These are phyloP conservation scores for Sordariomycetes sp. DNA, from an alignment of 2,329 filamentous ascomycete genomes.

Conservation along the genomic window DNA sequence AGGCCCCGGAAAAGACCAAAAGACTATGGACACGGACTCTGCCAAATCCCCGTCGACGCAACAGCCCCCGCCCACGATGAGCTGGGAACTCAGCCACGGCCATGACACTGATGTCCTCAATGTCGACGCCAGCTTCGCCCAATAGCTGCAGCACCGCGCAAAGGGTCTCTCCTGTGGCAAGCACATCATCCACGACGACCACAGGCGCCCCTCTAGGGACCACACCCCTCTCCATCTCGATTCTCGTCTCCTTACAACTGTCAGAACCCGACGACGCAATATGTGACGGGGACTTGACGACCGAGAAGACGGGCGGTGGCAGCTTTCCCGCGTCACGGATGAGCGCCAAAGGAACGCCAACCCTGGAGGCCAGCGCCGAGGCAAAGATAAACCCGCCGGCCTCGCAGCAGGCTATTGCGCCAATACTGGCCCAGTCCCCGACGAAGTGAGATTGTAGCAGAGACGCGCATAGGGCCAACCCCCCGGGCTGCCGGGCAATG, in stretches of 20 bases:
- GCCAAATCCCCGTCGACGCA: slow-evolving; percentile 38
- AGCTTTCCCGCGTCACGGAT: slow-evolving; percentile 49
- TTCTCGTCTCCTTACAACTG: slow-evolving; percentile 16
- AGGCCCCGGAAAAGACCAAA: slow-evolving; percentile 25
- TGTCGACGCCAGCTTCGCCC: slow-evolving; percentile 24
- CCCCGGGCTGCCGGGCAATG: slow-evolving; percentile 38
- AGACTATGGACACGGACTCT: slow-evolving; percentile 38
- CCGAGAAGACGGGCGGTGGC: slow-evolving; percentile 41
- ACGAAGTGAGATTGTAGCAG: slow-evolving; percentile 34
- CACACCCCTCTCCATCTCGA: slow-evolving; percentile 38
- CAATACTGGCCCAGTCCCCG: slow-evolving; percentile 33
- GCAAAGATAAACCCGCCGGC: slow-evolving; percentile 46
- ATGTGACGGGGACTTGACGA: slow-evolving; percentile 35
- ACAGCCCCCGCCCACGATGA: slow-evolving; percentile 36
- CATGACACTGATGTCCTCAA: slow-evolving; percentile 33
- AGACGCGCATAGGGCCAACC: slow-evolving; percentile 37
- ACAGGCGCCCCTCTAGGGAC: slow-evolving; percentile 29
- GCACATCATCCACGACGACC: slow-evolving; percentile 50
- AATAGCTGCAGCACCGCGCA: slow-evolving; percentile 40
- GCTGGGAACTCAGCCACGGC: slow-evolving; percentile 46
- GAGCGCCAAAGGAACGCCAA: slow-evolving; percentile 31
- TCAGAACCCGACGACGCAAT: slow-evolving; percentile 33
- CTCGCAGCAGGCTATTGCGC: slow-evolving; percentile 41
- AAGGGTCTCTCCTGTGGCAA: slow-evolving; percentile 44
- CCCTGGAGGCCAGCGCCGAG: slow-evolving; percentile 30